These are phyloP conservation scores for Collybiopsis confluens DNA, from an alignment of 768 basidiomycete genomes.

Conservation along the genomic window DNA sequence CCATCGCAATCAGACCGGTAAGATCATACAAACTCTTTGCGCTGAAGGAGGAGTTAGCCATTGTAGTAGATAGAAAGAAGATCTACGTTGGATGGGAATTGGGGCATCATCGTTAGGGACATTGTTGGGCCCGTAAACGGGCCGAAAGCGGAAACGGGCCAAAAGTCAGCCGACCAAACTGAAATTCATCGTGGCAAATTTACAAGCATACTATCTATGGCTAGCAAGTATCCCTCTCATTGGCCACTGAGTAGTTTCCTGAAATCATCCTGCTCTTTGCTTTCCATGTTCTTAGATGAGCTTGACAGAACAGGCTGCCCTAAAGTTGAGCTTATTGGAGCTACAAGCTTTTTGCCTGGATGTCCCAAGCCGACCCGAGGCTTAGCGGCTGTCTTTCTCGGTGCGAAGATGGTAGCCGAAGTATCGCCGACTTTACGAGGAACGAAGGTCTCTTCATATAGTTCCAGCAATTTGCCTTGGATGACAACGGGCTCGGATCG, in stretches of 20 bases:
- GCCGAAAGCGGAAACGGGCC: too few species aligned
- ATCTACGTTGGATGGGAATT: too few species aligned
- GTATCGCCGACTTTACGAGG: slow-evolving; percentile 21
- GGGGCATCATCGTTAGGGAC: too few species aligned
- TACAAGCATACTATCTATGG: too few species aligned
- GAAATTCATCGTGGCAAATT: too few species aligned
- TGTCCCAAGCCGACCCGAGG: slow-evolving; percentile 72
- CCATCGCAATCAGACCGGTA: slow-evolving; percentile 50
- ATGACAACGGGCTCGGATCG: slow-evolving; percentile 69
- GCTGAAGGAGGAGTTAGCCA: slow-evolving; percentile 16
- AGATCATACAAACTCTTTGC: slow-evolving; percentile 45
- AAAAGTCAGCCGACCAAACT: too few species aligned
- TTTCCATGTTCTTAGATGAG: not conserved
- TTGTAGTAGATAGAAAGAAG: not conserved
- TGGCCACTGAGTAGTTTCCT: slow-evolving; percentile 6
- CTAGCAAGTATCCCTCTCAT: not conserved
- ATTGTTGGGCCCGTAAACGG: too few species aligned
- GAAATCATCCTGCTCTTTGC: slow-evolving; percentile 8
- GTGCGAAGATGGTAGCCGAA: slow-evolving; percentile 58
- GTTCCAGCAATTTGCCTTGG: slow-evolving; percentile 51
- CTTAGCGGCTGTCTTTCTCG: slow-evolving; percentile 58
- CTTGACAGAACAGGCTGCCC: not conserved
- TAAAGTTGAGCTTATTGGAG: slow-evolving; percentile 1
- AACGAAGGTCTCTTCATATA: slow-evolving; percentile 47
- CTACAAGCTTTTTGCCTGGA: slow-evolving; percentile 37